Percentiles rank a stretch among this genome's conserved stretches.
Conservation (phyloP, 768 basidiomycete species). For the Trametes cinnabarina region DNA sequence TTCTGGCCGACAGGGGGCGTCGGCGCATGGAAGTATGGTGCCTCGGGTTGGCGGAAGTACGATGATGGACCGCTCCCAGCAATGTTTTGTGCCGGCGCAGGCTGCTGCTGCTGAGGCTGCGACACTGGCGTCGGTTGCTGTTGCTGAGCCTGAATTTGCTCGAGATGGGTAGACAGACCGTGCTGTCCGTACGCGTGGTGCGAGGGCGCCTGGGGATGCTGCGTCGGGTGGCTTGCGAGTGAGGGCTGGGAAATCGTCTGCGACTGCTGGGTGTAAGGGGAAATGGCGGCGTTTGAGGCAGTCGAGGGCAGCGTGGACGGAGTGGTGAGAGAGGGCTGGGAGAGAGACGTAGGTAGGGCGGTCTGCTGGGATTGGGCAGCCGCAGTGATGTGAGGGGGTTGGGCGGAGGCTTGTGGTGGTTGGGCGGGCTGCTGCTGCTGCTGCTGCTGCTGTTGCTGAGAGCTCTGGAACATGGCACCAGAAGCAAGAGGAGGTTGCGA, state of each 20-base stretch:
- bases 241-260: conserved; percentile 25
- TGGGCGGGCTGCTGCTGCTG: conserved; percentile 23
- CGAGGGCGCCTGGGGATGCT: conserved; percentile 20
- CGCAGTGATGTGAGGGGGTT: conserved; percentile 27
- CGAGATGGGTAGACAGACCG: conserved; percentile 62
- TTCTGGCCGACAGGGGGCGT: conserved; percentile 69
- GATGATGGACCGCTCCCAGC: conserved; percentile 42
- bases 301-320: conserved; percentile 28
- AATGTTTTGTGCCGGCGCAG: conserved; percentile 33
- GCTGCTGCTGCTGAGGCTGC: conserved; percentile 28
- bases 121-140: conserved; percentile 35
- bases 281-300: conserved; percentile 31
- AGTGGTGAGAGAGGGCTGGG: conserved; percentile 28
- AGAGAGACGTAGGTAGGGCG: conserved; percentile 23
- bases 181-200: conserved; percentile 63
- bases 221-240: conserved; percentile 21
- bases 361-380: conserved; percentile 22
- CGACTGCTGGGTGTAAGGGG: conserved; percentile 31
- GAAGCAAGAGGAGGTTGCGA: conserved; percentile 31
- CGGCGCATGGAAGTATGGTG: conserved; percentile 74
- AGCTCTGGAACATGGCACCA: conserved; percentile 23
- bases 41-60: conserved; percentile 71
- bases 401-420: conserved; percentile 30
- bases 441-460: conserved; percentile 16
- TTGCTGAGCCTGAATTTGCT: conserved; percentile 47